Evolutionary conservation across 768 basidiomycete genomes (phyloP).

Genomic region (Mycena metata): DNA sequence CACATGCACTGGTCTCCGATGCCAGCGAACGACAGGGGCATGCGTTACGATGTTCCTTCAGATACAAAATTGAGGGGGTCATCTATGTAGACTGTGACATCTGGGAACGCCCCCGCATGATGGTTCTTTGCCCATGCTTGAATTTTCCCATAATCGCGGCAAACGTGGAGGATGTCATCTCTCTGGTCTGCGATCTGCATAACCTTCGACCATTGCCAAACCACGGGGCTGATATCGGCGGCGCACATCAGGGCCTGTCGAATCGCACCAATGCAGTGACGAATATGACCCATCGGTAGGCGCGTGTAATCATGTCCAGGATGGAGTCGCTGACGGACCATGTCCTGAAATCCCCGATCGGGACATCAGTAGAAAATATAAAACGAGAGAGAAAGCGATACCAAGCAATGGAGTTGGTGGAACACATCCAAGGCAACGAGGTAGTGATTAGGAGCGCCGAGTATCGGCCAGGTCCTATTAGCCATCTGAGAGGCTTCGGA

Average conservation of each 20-base stretch:
- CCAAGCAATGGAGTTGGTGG: constrained; percentile 49
- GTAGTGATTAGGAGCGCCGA: constrained; percentile 42
- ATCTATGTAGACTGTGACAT: too few relatives aligned
- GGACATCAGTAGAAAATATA: too few relatives aligned
- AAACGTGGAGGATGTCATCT: constrained; percentile 24
- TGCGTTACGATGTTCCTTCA: too few relatives aligned
- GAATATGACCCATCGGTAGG: neutral
- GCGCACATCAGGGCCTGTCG: constrained; percentile 44
- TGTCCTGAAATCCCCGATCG: constrained; percentile 23
- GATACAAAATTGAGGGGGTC: too few relatives aligned
- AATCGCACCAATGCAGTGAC: constrained; percentile 45
- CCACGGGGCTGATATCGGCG: constrained; percentile 41
- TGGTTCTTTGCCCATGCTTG: too few relatives aligned
- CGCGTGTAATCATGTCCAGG: constrained; percentile 40
- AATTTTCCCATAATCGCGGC: constrained; percentile 11
- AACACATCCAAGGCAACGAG: constrained; percentile 44
- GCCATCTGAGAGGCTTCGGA: constrained; percentile 40
- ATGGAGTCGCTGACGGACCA: constrained; percentile 40
- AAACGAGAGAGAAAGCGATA: constrained; percentile 9
- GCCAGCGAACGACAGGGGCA: too few relatives aligned
- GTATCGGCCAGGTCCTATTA: constrained; percentile 44
- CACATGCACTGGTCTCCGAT: too few relatives aligned
- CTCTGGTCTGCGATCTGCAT: constrained; percentile 2
- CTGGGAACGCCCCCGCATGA: too few relatives aligned
- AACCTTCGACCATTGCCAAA: constrained; percentile 29